These are phyloP conservation scores for Leptographium flavum DNA, from an alignment of 2,329 filamentous ascomycete species.

Conservation along the genomic window DNA sequence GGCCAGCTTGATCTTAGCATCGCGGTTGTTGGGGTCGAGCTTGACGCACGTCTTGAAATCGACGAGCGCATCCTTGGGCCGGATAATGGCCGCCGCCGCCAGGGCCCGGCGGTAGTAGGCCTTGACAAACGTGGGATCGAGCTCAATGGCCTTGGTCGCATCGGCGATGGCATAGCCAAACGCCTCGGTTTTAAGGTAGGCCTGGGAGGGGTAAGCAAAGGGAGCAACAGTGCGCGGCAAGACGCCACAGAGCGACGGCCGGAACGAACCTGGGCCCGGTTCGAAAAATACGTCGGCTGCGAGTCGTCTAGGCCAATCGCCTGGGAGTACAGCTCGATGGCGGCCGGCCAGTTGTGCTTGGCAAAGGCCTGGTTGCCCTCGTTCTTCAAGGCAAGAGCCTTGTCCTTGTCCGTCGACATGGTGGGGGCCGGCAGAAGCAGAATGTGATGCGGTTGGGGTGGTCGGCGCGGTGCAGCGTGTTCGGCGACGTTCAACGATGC, in stretches of 20 bases:
- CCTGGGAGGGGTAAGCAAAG: slow-evolving; percentile 32
- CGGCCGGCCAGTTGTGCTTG: slow-evolving; percentile 70
- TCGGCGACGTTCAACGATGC: no score
- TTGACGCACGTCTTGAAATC: slow-evolving; percentile 88
- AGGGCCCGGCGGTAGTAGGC: slow-evolving; percentile 90
- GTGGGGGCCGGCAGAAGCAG: neutral
- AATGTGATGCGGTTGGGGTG: neutral
- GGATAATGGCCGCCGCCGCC: slow-evolving; percentile 80
- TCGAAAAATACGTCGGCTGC: slow-evolving; percentile 84
- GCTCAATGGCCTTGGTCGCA: slow-evolving; percentile 78
- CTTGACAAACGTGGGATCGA: slow-evolving; percentile 82
- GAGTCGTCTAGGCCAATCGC: slow-evolving; percentile 74
- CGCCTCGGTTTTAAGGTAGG: slow-evolving; percentile 87
- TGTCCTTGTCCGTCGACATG: slow-evolving; percentile 32
- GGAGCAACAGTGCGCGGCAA: neutral
- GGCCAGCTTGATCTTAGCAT: slow-evolving; percentile 77
- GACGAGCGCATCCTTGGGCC: slow-evolving; percentile 72
- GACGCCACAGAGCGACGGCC: slow-evolving; percentile 13
- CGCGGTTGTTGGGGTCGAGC: slow-evolving; percentile 76
- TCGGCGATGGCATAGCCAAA: slow-evolving; percentile 89
- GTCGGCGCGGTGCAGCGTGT: no score
- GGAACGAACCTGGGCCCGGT: slow-evolving; percentile 71
- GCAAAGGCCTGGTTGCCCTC: slow-evolving; percentile 90
- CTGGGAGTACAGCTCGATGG: slow-evolving; percentile 71
- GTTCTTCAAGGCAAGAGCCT: slow-evolving; percentile 76